A percentile compares a stretch with the other conserved stretches of the same genome.
Conservation (phyloP, 208 protist genomes). For the Leishmania martiniquensis region DNA sequence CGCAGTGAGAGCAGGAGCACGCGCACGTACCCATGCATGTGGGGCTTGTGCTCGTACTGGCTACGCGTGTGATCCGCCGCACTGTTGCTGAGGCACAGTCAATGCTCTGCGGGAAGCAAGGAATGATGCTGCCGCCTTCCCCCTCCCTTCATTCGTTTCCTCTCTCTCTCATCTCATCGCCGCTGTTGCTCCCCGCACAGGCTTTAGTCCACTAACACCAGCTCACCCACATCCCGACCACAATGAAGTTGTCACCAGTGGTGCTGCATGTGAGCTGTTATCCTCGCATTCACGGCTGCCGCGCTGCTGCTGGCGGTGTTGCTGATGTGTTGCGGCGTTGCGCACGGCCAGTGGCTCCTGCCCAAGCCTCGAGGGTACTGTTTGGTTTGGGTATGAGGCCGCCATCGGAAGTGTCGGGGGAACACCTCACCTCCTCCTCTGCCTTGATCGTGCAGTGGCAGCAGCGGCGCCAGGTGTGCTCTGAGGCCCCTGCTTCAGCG, state of each 20-base stretch:
- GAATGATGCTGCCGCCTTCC: neutral
- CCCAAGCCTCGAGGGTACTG: neutral
- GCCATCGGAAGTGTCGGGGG: neutral
- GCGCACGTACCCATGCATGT: neutral
- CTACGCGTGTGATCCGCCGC: neutral
- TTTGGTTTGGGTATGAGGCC: neutral
- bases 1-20: neutral
- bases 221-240: neutral
- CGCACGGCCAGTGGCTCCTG: neutral
- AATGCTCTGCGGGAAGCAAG: neutral
- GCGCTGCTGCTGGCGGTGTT: neutral
- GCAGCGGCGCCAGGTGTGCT: neutral
- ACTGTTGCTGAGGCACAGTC: neutral
- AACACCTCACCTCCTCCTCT: neutral
- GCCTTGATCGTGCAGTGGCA: neutral
- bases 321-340: neutral
- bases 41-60: neutral
- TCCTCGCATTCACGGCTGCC: neutral
- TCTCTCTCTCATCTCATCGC: neutral
- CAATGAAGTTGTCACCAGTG: neutral
- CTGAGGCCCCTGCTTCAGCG: neutral
- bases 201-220: neutral
- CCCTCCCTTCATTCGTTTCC: neutral
- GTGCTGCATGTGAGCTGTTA: neutral
- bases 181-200: neutral